Evolutionary conservation across 2,329 filamentous ascomycete genomes (phyloP).

Genomic region (Sarocladiaceae sp.): DNA sequence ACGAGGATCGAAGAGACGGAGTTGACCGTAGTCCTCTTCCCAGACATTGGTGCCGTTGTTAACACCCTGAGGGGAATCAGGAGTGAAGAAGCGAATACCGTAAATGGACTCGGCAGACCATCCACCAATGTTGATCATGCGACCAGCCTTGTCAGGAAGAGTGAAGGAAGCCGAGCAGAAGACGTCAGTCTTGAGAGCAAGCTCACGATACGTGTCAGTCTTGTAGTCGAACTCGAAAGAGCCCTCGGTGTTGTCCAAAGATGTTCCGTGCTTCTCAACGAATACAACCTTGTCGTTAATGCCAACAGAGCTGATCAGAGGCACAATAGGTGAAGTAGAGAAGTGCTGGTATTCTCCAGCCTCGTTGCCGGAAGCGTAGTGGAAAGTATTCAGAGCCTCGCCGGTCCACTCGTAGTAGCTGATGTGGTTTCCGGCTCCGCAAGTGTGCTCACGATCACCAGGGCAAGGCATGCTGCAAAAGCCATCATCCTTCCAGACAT

Average conservation of each 20-base stretch:
- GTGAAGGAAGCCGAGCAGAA: constrained; percentile 2
- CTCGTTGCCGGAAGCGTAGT: background rate
- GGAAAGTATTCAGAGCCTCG: background rate
- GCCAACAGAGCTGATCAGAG: constrained; percentile 1
- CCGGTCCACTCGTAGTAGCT: constrained; percentile 1
- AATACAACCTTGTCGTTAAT: constrained; percentile 4
- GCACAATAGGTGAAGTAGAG: background rate
- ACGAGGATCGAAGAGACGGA: background rate
- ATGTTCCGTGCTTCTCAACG: constrained; percentile 2
- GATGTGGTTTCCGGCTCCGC: constrained; percentile 3
- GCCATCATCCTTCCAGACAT: background rate
- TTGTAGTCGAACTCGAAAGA: constrained; percentile 1
- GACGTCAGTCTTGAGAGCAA: background rate
- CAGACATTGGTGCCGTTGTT: background rate
- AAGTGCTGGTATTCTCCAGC: background rate
- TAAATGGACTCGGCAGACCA: background rate
- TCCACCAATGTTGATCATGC: constrained; percentile 6
- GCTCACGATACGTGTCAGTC: background rate
- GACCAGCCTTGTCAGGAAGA: constrained; percentile 4
- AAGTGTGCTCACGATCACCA: background rate
- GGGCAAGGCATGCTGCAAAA: constrained; percentile 3
- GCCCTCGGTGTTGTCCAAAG: background rate
- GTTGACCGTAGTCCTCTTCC: background rate
- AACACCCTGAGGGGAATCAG: background rate
- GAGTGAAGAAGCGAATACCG: constrained; percentile 1